Evolutionary conservation across 2,329 filamentous ascomycete species (phyloP).

Genomic region (Sclerotinia borealis): DNA sequence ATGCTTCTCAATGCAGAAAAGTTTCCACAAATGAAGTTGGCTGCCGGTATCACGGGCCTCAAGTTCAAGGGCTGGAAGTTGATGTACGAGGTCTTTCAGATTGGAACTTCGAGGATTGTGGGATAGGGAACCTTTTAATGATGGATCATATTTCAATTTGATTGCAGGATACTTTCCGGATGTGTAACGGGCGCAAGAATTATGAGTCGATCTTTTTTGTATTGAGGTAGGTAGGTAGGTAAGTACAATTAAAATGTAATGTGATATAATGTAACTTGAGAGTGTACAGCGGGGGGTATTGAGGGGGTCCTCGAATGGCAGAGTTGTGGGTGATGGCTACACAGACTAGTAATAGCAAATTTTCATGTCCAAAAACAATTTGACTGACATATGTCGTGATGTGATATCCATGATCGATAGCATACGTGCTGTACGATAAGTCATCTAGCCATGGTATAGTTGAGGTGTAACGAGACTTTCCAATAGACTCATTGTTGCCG

Average conservation of each 20-base stretch:
- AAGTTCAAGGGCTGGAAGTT: not conserved
- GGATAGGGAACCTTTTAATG: no score
- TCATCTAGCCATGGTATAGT: not conserved
- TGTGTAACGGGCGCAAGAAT: not conserved
- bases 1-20: not conserved
- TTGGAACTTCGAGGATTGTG: not conserved
- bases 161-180: no score
- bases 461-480: not conserved
- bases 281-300: not conserved
- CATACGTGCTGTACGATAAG: no score
- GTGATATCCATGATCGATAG: not conserved
- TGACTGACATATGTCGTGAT: not conserved
- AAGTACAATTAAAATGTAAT: no score
- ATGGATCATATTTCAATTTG: no score
- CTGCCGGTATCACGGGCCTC: not conserved
- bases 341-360: not conserved
- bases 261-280: not conserved
- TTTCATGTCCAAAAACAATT: not conserved
- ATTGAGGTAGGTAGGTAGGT: no score
- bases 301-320: not conserved
- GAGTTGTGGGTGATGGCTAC: not conserved
- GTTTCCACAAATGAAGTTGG: not conserved
- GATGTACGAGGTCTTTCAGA: not conserved
- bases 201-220: no score
- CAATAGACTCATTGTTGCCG: no score